Conservation (phyloP, 208 protist species). For the Trypanosoma brucei region DNA sequence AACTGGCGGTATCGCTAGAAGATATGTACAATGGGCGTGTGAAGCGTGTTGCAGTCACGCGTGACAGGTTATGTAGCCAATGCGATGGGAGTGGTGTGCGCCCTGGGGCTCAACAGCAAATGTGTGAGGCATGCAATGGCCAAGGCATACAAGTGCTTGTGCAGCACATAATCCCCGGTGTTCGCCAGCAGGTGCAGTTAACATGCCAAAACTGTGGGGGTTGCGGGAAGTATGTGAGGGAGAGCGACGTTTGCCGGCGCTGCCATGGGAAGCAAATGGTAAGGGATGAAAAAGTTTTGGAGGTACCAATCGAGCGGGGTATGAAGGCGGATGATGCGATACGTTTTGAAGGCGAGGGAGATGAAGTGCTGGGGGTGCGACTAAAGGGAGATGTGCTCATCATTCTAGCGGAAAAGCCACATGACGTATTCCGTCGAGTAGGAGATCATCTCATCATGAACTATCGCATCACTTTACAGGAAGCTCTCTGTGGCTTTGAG, state of each 20-base stretch:
- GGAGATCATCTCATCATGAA: slow-evolving; percentile 92
- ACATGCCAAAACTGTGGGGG: slow-evolving; percentile 91
- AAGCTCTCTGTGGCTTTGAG: slow-evolving; percentile 92
- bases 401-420: slow-evolving; percentile 89
- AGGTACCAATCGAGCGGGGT: slow-evolving; percentile 94
- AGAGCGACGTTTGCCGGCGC: slow-evolving; percentile 87
- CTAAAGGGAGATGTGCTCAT: slow-evolving; percentile 96
- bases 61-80: slow-evolving; percentile 56
- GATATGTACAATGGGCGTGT: slow-evolving; percentile 96
- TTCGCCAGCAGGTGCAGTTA: slow-evolving; percentile 89
- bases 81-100: slow-evolving; percentile 69
- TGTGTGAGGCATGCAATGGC: slow-evolving; percentile 90
- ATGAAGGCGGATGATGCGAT: slow-evolving; percentile 92
- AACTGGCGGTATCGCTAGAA: slow-evolving; percentile 91
- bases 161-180: slow-evolving; percentile 93
- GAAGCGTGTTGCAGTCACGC: slow-evolving; percentile 87
- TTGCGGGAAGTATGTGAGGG: slow-evolving; percentile 60
- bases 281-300: slow-evolving; percentile 90
- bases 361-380: slow-evolving; percentile 81
- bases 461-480: slow-evolving; percentile 80
- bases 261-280: slow-evolving; percentile 92
- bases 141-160: slow-evolving; percentile 81
- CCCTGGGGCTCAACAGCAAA: slow-evolving; percentile 36
- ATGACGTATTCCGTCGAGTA: slow-evolving; percentile 89
- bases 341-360: slow-evolving; percentile 92